These are phyloP conservation scores for Crithidia bombi DNA, from an alignment of 208 protist genomes.

Conservation along the genomic window DNA sequence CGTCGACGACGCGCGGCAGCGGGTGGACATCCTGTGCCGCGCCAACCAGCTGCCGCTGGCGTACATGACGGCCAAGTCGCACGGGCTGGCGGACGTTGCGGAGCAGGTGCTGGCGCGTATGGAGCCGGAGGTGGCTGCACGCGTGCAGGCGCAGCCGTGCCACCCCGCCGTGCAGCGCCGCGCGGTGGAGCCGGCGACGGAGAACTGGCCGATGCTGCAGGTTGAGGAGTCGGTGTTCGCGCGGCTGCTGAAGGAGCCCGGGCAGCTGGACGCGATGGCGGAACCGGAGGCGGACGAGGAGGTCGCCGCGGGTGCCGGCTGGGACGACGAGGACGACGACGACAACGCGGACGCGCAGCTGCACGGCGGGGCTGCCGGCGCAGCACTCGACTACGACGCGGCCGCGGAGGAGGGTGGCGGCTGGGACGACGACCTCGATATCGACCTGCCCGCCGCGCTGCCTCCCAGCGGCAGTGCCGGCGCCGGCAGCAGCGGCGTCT, in stretches of 20 bases:
- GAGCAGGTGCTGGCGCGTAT: slow-evolving; percentile 53
- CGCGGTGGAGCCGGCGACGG: slow-evolving; percentile 41
- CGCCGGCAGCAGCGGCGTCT: slow-evolving; percentile 17
- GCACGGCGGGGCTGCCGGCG: background rate
- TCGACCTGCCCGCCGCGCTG: slow-evolving; percentile 51
- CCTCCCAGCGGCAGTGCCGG: background rate
- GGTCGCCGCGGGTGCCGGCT: slow-evolving; percentile 45
- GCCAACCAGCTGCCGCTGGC: slow-evolving; percentile 66
- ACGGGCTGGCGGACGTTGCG: slow-evolving; percentile 89
- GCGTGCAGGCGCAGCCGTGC: slow-evolving; percentile 28
- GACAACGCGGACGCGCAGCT: slow-evolving; percentile 20
- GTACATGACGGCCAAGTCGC: slow-evolving; percentile 47
- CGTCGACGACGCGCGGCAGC: slow-evolving; percentile 84
- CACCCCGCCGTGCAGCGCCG: slow-evolving; percentile 2
- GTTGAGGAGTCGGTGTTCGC: slow-evolving; percentile 81
- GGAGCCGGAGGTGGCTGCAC: slow-evolving; percentile 52
- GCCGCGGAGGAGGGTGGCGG: slow-evolving; percentile 47
- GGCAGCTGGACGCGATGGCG: slow-evolving; percentile 45
- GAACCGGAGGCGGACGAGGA: slow-evolving; percentile 38
- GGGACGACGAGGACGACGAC: slow-evolving; percentile 68
- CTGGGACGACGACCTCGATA: slow-evolving; percentile 84
- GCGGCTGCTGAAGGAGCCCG: slow-evolving; percentile 71
- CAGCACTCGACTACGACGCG: slow-evolving; percentile 16
- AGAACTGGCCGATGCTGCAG: slow-evolving; percentile 88
- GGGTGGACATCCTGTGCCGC: slow-evolving; percentile 82